Base-by-base conservation (phyloP, 2,329 filamentous ascomycete genomes). In the Microcyclospora pomicola region DNA sequence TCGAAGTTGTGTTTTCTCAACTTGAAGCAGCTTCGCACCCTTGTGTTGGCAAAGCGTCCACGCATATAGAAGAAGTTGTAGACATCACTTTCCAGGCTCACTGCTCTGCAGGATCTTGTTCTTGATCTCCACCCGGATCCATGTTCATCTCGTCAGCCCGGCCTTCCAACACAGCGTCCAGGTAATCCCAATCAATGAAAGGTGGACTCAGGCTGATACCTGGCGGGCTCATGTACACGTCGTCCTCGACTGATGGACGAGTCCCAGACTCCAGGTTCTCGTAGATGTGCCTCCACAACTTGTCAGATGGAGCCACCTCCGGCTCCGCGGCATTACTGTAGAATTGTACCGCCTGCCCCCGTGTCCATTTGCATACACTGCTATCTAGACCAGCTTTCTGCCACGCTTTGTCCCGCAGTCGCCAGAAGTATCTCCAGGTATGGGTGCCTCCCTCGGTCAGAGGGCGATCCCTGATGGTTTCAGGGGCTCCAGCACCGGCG, bases 381-480 rank as follows among this genome's bases (percentile, higher is more conserved):
- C 15, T 15, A 13, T 39, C 37, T 6, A 39, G 14, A 4, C 37
- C 37, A 15, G n/a, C 31, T 3, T 27, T 30, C 19, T 33, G 37
- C 37, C 37, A 39, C 11, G 31, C 37, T 24, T 34, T 34, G 3
- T 24, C 16, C 11, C 37, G 31, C 4, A 39, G 31, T 9, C 31
- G 37, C 10, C 24, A 15, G 19, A 39, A 28, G 31, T 39, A 39
- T 14, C 14, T 11, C 37, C 37, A 39, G 4, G 31, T 31, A 13
- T 39, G 31, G 5, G 29, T 31, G 9, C 37, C 37, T 15, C 37
- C 37, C 29, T 39, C 37, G 7, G 31, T 28, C 13, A 39, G 15
- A 7, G 37, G 37, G 6, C 37, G 37, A 13, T 39, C 30, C 31
- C 15, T 34, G 2, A 34, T 28, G 10, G 12, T 35, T 5, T 35